A percentile compares a stretch with the other conserved stretches of the same genome.
Evolutionary conservation across 345 rosid species (phyloP).

Genomic region (Erodium maritimum): DNA sequence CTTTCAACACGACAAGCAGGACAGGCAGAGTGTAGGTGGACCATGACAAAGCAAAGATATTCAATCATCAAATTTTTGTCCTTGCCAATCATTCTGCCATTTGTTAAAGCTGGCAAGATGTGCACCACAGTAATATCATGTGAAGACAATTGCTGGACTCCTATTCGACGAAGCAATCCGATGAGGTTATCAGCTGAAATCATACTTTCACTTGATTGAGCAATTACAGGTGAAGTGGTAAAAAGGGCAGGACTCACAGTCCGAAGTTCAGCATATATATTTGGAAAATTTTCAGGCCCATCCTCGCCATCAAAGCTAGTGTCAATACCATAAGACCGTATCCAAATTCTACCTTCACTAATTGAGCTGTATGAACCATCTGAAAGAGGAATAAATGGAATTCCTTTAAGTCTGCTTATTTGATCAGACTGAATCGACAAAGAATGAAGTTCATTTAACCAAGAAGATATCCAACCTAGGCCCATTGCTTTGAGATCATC

Average conservation of each 20-base stretch:
- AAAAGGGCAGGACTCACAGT: constrained; percentile 52
- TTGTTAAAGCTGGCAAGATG: constrained; percentile 55
- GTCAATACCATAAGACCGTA: constrained; percentile 42
- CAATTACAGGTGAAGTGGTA: constrained; percentile 29
- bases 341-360: constrained; percentile 68
- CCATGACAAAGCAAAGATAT: constrained; percentile 72
- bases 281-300: constrained; percentile 57
- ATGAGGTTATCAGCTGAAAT: constrained; percentile 29
- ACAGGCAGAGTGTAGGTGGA: constrained; percentile 71
- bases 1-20: constrained; percentile 51
- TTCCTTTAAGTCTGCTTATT: constrained; percentile 33
- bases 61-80: constrained; percentile 45
- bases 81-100: constrained; percentile 16
- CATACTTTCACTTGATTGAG: constrained; percentile 14
- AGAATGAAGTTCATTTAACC: constrained; percentile 44
- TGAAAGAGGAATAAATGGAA: constrained; percentile 76
- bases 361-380: constrained; percentile 62
- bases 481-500: constrained; percentile 58
- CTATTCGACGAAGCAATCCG: constrained; percentile 54
- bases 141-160: constrained; percentile 68
- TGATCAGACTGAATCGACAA: constrained; percentile 28
- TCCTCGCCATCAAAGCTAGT: constrained; percentile 34
- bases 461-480: constrained; percentile 60
- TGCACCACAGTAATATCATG: constrained; percentile 80
- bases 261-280: constrained; percentile 58